A percentile compares a stretch with the other conserved stretches of the same genome.
phyloP scores from a whole-genome alignment of 441 rosid species.

The Adansonia madagascariensis region DNA sequence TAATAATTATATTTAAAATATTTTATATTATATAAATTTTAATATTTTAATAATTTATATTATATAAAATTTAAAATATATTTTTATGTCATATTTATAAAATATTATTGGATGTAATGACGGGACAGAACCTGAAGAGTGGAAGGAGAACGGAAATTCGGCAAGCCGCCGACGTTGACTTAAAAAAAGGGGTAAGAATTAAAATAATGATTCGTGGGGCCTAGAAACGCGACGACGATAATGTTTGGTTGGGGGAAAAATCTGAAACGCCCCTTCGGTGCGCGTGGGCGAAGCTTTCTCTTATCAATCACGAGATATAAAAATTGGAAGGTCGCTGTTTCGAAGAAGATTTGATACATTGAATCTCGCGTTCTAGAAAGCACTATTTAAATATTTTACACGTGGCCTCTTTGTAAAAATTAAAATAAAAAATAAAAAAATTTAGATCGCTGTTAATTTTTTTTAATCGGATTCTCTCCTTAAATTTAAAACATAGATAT shows the following conservation, averaged over 20 bases:
- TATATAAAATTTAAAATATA: no score
- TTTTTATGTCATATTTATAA: no score
- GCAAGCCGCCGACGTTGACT: constrained; percentile 40
- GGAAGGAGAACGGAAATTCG: constrained; percentile 12
- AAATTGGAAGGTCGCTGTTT: background rate
- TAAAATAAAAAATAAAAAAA: no score
- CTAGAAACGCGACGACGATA: constrained; percentile 24
- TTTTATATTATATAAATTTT: no score
- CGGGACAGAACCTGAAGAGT: background rate
- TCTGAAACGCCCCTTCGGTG: background rate
- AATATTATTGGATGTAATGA: no score
- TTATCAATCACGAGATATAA: background rate
- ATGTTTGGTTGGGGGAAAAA: background rate
- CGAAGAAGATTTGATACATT: constrained; percentile 5
- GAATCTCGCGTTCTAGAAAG: background rate
- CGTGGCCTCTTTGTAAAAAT: background rate
- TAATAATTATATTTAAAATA: no score
- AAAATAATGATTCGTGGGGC: background rate
- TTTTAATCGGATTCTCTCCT: no score
- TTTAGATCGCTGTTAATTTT: no score
- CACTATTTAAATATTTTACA: background rate
- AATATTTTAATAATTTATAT: no score
- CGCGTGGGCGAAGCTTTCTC: background rate
- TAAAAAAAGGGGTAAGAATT: no score
- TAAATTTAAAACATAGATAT: no score